Evolutionary conservation across 2,329 filamentous ascomycete species (phyloP), one percentile per base, ranked within the genome.

Genomic region (Cyclaneusma minus): DNA sequence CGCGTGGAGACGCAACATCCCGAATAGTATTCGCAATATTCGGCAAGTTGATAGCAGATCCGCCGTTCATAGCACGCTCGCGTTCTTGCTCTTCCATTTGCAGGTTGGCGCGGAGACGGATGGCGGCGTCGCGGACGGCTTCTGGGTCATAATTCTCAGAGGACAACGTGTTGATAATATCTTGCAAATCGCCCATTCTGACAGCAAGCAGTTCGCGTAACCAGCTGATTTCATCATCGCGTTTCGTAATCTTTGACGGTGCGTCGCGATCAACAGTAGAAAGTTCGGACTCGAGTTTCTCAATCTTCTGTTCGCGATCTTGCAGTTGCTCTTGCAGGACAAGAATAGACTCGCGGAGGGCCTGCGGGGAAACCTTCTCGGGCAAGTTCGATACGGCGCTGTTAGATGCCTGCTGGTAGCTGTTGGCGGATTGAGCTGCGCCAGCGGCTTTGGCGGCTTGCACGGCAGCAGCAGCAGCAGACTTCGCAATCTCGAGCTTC

Each of bases 21-120:
- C 69, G 72, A 24, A 85, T 73, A 16, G 81, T 68, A 24, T 77
- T 76, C 1, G 82, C 77, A 21, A 93, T 67, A 21, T 79, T 81
- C 4, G 81, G 79, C 39, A 89, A 60, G 28, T 62, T 68, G 33
- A 75, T 62, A 15, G 68, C 59, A 6, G 71, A 77, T 9, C 68
- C 68, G 24, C 74, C 74, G 28, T 77, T 73, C 54, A 81, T 67
- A 1, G 82, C 75, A 32, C 89, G 69, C 50, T 95, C 87, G 27
- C 83, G 81, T 53, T 94, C 85, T 48, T 93, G 83, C 47, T 91
- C 81, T 51, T 98, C 87, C 89, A 98, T 98, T 48, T 95, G 83
- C 18, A 98, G 62, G 44, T 93, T 94, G 9, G 89, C 82, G 48
- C 83, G 82, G 33, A 98, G 73, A 28, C 89, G 77, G 40, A 95